Percentiles rank a stretch among this genome's conserved stretches.
Evolutionary conservation across 495 filamentous ascomycete genomes (phyloP).

Genomic region (Aspergillus sclerotiicarbonarius): DNA sequence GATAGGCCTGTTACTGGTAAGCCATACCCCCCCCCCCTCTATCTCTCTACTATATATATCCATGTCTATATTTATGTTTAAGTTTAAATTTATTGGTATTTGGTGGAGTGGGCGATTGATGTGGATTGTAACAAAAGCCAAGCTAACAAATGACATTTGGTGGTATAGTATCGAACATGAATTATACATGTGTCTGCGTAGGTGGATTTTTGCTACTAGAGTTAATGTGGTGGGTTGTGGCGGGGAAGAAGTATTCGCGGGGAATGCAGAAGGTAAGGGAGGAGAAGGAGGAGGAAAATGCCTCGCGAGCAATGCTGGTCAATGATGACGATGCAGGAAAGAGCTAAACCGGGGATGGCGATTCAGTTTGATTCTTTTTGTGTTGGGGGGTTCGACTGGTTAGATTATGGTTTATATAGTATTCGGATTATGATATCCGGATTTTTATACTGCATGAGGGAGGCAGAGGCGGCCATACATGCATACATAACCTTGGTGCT

Average conservation of each 20-base stretch:
- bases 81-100: too few relatives aligned
- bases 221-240: slow-evolving; percentile 38
- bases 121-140: not conserved
- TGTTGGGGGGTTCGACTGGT: too few relatives aligned
- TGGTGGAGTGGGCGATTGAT: not conserved
- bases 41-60: not conserved
- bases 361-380: too few relatives aligned
- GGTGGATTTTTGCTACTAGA: slow-evolving; percentile 52
- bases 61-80: too few relatives aligned
- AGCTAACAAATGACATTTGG: not conserved
- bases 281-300: slow-evolving; percentile 19
- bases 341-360: not conserved
- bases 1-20: slow-evolving; percentile 45
- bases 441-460: not conserved
- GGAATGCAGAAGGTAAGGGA: slow-evolving; percentile 28
- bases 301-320: slow-evolving; percentile 5
- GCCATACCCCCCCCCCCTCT: too few relatives aligned
- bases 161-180: slow-evolving; percentile 56
- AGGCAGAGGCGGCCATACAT: not conserved
- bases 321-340: slow-evolving; percentile 5
- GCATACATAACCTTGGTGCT: not conserved
- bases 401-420: too few relatives aligned
- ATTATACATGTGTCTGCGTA: slow-evolving; percentile 65
- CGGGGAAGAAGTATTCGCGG: slow-evolving; percentile 32
- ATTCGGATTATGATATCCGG: not conserved